These are phyloP conservation scores for Rhizopus delemar DNA, from an alignment of 371 early-diverging fungal species.

Conservation along the genomic window DNA sequence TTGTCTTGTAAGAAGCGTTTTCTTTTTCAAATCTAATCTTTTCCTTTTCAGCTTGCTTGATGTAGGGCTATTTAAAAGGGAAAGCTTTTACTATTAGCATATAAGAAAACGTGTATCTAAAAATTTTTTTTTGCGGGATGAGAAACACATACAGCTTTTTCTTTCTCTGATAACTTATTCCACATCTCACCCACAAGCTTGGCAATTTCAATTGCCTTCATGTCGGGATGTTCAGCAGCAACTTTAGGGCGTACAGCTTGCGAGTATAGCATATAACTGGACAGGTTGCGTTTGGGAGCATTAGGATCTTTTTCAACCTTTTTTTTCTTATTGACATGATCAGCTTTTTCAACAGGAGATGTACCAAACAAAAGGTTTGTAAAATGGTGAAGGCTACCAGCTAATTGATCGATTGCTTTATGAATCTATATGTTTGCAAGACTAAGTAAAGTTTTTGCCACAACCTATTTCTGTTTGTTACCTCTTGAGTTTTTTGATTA, in stretches of 20 bases:
- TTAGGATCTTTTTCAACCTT: conserved; percentile 61
- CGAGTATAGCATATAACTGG: conserved; percentile 80
- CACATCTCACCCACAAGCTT: conserved; percentile 79
- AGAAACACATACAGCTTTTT: conserved; percentile 48
- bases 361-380: background rate
- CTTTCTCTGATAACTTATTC: conserved; percentile 64
- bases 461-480: background rate
- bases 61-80: conserved; percentile 19
- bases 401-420: background rate
- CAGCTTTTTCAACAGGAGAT: background rate
- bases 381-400: conserved; percentile 2
- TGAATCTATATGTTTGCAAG: background rate
- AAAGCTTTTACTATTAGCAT: background rate
- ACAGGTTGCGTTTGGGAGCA: conserved; percentile 80
- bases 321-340: conserved; percentile 6
- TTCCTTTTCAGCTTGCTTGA: conserved; percentile 24
- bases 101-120: background rate
- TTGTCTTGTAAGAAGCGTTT: conserved; percentile 8
- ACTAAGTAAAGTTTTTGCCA: background rate
- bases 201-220: conserved; percentile 52
- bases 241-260: conserved; percentile 69
- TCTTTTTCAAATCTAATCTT: conserved; percentile 23
- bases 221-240: conserved; percentile 68
- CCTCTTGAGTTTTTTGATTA: background rate
- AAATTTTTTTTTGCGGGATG: background rate